These are phyloP conservation scores for Aspergillus heteromorphus DNA, from an alignment of 495 filamentous ascomycete species.

Conservation along the genomic window DNA sequence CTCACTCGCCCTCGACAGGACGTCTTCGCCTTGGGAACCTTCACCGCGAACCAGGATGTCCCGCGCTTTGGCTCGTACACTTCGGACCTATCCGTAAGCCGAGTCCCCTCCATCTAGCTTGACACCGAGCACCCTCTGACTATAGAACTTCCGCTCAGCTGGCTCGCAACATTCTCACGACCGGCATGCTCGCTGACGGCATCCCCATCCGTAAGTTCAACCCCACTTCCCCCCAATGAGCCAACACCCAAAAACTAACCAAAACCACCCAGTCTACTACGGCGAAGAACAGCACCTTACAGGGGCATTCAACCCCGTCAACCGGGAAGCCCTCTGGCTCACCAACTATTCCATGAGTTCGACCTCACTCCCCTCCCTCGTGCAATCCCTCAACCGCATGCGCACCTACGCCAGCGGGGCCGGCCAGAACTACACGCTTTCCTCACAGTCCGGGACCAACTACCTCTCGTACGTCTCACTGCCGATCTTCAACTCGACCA, in stretches of 20 bases:
- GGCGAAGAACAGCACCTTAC: background rate
- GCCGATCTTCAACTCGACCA: background rate
- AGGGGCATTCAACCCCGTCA: background rate
- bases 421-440: background rate
- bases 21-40: background rate
- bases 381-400: slow-evolving; percentile 1
- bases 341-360: background rate
- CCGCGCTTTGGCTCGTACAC: slow-evolving; percentile 1
- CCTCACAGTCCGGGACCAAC: background rate
- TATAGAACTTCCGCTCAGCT: background rate
- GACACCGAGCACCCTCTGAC: background rate
- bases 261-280: background rate
- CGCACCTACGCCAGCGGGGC: background rate
- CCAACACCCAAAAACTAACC: background rate
- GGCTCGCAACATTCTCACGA: background rate
- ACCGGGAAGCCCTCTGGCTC: background rate
- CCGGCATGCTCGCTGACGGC: background rate
- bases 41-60: background rate
- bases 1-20: background rate
- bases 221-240: background rate
- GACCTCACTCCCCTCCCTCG: background rate
- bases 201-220: background rate
- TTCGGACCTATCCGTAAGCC: background rate
- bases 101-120: background rate
- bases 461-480: slow-evolving; percentile 1